Percentiles rank a stretch among this genome's conserved stretches.
Evolutionary conservation across 495 filamentous ascomycete species (phyloP).

Genomic region (Hyaloscypha variabilis): DNA sequence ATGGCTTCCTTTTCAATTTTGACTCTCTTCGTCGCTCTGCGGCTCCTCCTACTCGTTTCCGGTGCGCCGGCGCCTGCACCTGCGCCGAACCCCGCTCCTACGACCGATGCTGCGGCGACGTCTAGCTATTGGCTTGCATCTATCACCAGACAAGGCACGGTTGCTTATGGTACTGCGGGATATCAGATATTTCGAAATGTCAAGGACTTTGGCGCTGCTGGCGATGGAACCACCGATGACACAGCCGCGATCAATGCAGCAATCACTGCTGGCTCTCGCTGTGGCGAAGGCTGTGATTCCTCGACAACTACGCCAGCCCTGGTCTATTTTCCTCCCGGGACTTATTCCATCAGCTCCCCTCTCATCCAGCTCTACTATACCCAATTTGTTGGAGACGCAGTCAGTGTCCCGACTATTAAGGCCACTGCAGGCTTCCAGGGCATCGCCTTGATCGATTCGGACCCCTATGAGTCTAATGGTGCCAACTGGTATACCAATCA

Average conservation of each 20-base stretch:
- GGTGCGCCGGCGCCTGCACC: conserved; percentile 27
- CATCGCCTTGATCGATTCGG: conserved; percentile 87
- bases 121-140: conserved; percentile 72
- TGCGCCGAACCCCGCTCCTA: conserved; percentile 32
- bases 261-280: conserved; percentile 75
- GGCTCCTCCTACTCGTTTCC: conserved; percentile 29
- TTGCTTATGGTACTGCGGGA: conserved; percentile 59
- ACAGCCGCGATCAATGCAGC: conserved; percentile 85
- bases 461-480: conserved; percentile 71
- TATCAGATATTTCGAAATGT: conserved; percentile 90
- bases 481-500: conserved; percentile 72
- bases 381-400: conserved; percentile 45
- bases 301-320: conserved; percentile 65
- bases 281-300: conserved; percentile 77
- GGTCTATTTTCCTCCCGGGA: conserved; percentile 65
- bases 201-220: conserved; percentile 77
- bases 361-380: conserved; percentile 70
- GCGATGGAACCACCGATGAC: conserved; percentile 67
- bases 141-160: conserved; percentile 70
- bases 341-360: conserved; percentile 58
- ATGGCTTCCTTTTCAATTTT: conserved; percentile 33
- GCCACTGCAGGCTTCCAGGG: conserved; percentile 72
- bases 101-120: conserved; percentile 26
- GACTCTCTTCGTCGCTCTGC: conserved; percentile 28
- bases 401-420: conserved; percentile 74